These are phyloP conservation scores for Dictyostelium brefeldianum DNA, from an alignment of 78 protist genomes.

Conservation along the genomic window DNA sequence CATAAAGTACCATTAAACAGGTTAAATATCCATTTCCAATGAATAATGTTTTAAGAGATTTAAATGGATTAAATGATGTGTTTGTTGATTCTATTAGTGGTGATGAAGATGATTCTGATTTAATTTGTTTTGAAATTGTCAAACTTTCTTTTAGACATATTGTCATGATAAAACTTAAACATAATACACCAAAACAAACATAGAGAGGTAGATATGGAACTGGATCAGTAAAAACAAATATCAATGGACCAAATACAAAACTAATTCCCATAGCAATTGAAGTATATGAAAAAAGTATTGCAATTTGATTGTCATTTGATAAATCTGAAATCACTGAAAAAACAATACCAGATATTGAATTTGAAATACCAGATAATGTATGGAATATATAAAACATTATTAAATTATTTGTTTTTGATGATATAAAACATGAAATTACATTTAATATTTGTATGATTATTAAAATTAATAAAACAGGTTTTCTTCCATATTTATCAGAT, in stretches of 20 bases:
- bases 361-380: conserved; percentile 12
- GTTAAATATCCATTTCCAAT: background rate
- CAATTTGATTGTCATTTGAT: conserved; percentile 12
- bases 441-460: background rate
- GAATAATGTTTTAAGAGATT: background rate
- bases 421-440: background rate
- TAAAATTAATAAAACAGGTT: background rate
- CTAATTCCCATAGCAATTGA: conserved; percentile 15
- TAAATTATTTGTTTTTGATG: conserved; percentile 3
- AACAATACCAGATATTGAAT: background rate
- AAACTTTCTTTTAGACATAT: no score
- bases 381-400: conserved; percentile 16
- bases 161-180: background rate
- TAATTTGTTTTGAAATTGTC: no score
- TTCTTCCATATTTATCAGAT: conserved; percentile 51
- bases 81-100: background rate
- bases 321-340: conserved; percentile 32
- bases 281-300: background rate
- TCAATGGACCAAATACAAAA: background rate
- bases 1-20: background rate
- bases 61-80: background rate
- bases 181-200: background rate
- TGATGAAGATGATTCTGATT: background rate
- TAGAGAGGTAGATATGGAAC: background rate
- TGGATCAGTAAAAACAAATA: background rate